These are phyloP conservation scores for Hydnum rufescens DNA, from an alignment of 768 basidiomycete species.

Conservation along the genomic window DNA sequence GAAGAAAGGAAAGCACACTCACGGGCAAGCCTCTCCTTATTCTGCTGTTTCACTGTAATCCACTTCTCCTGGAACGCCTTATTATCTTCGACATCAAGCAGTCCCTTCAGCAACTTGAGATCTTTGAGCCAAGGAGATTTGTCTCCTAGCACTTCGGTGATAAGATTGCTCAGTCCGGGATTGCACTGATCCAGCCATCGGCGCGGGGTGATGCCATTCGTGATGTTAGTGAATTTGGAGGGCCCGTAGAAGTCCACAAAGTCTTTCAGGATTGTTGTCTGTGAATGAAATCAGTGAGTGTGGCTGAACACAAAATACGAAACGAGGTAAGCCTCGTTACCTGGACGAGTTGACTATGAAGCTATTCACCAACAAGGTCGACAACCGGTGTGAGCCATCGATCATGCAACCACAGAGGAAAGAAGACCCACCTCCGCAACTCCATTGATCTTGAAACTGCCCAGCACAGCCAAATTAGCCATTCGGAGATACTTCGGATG, in stretches of 20 bases:
- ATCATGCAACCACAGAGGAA: too few relatives aligned
- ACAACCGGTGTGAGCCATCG: too few relatives aligned
- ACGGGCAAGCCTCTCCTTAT: conserved; percentile 71
- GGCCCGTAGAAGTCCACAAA: conserved; percentile 81
- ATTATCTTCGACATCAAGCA: conserved; percentile 54
- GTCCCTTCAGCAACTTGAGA: conserved; percentile 52
- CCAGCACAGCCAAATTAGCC: conserved; percentile 54
- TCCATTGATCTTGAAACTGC: conserved; percentile 75
- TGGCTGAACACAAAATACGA: neutral
- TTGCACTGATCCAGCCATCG: conserved; percentile 90
- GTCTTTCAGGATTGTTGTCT: conserved; percentile 24
- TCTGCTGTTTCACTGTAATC: conserved; percentile 69
- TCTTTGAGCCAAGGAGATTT: conserved; percentile 75
- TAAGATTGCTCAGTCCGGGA: conserved; percentile 65
- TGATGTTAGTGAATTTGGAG: conserved; percentile 63
- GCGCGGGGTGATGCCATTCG: conserved; percentile 89
- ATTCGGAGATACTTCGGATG: conserved; percentile 71
- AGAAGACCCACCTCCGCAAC: too few relatives aligned
- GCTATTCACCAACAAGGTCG: too few relatives aligned
- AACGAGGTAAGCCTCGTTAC: conserved; percentile 17
- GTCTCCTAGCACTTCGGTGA: conserved; percentile 59
- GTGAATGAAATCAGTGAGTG: neutral
- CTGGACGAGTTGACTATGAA: conserved; percentile 76
- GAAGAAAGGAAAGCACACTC: neutral
- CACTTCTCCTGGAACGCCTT: conserved; percentile 58